Conservation (phyloP, 1,139 yeast genomes). For the Suhomyces panamericanus region DNA sequence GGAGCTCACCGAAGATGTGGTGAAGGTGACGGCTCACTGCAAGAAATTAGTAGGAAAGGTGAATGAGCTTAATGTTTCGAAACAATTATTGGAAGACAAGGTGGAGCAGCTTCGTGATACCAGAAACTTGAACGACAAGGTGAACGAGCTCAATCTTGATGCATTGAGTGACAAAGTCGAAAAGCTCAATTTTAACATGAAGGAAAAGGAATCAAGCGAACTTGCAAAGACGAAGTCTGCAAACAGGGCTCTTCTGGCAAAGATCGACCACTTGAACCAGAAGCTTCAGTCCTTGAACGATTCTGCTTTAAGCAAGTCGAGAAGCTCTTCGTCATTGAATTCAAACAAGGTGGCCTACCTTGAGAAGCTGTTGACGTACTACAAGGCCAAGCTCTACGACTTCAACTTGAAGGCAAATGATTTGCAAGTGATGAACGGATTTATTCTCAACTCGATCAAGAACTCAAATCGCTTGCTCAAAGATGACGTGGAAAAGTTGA, state of each 20-base stretch:
- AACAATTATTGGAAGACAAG: slow-evolving; percentile 7
- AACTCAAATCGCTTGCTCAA: slow-evolving; percentile 41
- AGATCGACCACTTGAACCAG: slow-evolving; percentile 21
- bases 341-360: slow-evolving; percentile 13
- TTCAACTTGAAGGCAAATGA: slow-evolving; percentile 45
- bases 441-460: slow-evolving; percentile 47
- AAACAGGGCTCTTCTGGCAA: slow-evolving; percentile 20
- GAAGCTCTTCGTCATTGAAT: not conserved
- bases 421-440: slow-evolving; percentile 52
- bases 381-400: slow-evolving; percentile 41
- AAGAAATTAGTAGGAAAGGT: slow-evolving; percentile 33
- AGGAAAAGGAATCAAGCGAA: slow-evolving; percentile 14
- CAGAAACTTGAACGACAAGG: slow-evolving; percentile 4
- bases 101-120: slow-evolving; percentile 8
- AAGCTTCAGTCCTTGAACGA: slow-evolving; percentile 13
- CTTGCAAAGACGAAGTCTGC: slow-evolving; percentile 17
- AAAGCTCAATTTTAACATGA: slow-evolving; percentile 13
- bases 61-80: slow-evolving; percentile 19
- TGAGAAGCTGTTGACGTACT: slow-evolving; percentile 35
- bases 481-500: slow-evolving; percentile 45
- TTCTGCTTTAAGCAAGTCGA: not conserved
- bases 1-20: slow-evolving; percentile 26
- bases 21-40: slow-evolving; percentile 31
- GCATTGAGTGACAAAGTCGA: slow-evolving; percentile 15
- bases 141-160: slow-evolving; percentile 13